These are phyloP conservation scores for Penicillium lividum DNA, from an alignment of 495 filamentous ascomycete species.

Conservation along the genomic window DNA sequence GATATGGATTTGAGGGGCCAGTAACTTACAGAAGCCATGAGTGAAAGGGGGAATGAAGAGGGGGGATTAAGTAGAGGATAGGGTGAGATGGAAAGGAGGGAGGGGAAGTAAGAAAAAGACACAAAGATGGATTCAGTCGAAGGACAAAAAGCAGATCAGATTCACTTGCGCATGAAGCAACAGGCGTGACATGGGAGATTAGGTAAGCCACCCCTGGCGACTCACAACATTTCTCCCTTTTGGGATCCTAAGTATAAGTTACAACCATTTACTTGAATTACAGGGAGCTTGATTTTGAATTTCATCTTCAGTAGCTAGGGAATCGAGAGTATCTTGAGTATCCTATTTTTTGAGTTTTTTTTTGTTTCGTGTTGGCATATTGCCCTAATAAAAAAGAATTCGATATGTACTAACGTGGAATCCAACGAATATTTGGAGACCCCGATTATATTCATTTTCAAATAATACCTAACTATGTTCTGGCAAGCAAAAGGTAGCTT, in stretches of 20 bases:
- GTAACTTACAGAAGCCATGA: constrained; percentile 59
- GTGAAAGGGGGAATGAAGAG: constrained; percentile 10
- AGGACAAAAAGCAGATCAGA: constrained; percentile 26
- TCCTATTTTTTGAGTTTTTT: too few relatives aligned
- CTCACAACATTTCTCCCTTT: constrained; percentile 7
- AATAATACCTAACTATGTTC: too few relatives aligned
- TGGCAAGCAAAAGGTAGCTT: too few relatives aligned
- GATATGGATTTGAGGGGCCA: constrained; percentile 17
- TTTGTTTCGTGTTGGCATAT: too few relatives aligned
- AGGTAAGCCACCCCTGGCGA: constrained; percentile 30
- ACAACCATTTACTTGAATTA: too few relatives aligned
- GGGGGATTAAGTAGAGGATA: constrained; percentile 10
- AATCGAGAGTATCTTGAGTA: too few relatives aligned
- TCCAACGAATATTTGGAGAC: too few relatives aligned
- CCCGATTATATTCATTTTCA: too few relatives aligned
- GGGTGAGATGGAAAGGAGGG: constrained; percentile 19
- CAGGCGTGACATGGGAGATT: constrained; percentile 25
- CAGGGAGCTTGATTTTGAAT: too few relatives aligned
- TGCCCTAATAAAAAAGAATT: too few relatives aligned
- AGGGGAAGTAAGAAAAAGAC: constrained; percentile 24
- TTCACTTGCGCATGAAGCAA: constrained; percentile 27
- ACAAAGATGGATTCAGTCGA: constrained; percentile 23
- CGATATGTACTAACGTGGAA: too few relatives aligned
- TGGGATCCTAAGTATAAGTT: neutral
- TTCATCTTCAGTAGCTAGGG: too few relatives aligned